Evolutionary conservation across 768 basidiomycete genomes (phyloP), one percentile per base, ranked within the genome.

Genomic region (Chalciporus piperatus): DNA sequence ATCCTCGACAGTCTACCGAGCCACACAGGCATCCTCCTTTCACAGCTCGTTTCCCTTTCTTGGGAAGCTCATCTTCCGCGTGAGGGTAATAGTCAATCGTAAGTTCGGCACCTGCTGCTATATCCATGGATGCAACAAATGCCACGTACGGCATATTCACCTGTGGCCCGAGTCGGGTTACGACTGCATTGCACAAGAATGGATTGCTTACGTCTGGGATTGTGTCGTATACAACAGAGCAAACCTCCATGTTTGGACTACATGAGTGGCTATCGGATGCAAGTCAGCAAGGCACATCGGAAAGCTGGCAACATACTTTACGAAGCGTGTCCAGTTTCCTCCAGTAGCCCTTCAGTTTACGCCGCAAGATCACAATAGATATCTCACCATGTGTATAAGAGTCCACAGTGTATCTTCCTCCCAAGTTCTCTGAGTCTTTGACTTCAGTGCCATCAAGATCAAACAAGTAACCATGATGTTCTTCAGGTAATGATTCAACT

Each of bases 291-390:
- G 14, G 41, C 41, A 41, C 11, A 49, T 30, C 11, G 4, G 13
- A 27, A 28, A 25, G 19, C n/a, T 14, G 23, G 37, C 30, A 13
- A 35, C 82, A 52, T 56, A 85, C 86, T 88, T 89, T 28, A 88
- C 71, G 54, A 88, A 89, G 4, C 85, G 76, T 8, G 85, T 84
- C 87, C 87, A 89, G 57, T 88, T 89, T 7, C 87, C 86, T 87
- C 54, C 22, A 44, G 45, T 41, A 33, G 33, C 4, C 20, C 35
- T 40, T 57, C 48, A 61, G 40, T 49, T 32, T 38, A 41, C 27
- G 44, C 7, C 35, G 3, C 7, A 2, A 45, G n/a, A 46, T 30
- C 42, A 44, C 2, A 20, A 41, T 32, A 40, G 25, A 44, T 33
- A 22, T 32, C 80, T 40, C 47, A 83, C 86, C 86, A 55, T 64